Conservation (phyloP, 768 basidiomycete genomes). For the Sutorius australiensis region DNA sequence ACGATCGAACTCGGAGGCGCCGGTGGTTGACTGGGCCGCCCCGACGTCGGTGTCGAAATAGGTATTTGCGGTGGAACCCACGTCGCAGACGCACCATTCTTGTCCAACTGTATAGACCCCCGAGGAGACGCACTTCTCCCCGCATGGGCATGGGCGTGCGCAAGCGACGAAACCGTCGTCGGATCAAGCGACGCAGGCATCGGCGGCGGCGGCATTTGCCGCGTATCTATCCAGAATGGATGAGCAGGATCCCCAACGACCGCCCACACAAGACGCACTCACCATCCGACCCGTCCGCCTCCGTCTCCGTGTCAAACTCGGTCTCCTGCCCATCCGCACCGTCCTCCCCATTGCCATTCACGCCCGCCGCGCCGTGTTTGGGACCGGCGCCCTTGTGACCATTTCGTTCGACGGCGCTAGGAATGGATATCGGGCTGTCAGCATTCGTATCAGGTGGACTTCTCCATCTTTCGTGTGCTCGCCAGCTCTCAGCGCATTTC, state of each 20-base stretch:
- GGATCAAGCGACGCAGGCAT: conserved; percentile 44
- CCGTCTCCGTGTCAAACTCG: conserved; percentile 32
- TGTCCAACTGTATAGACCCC: conserved; percentile 11
- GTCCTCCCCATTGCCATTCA: conserved; percentile 12
- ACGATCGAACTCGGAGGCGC: not conserved
- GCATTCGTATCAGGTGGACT: conserved; percentile 16
- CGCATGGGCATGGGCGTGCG: conserved; percentile 16
- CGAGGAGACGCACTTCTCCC: conserved; percentile 21
- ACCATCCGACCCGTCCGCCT: conserved; percentile 25
- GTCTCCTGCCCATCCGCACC: conserved; percentile 26
- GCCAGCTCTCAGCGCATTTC: conserved; percentile 6
- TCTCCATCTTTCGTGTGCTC: conserved; percentile 20
- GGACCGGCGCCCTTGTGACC: not conserved
- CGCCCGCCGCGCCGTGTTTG: not conserved
- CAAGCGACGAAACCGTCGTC: conserved; percentile 34
- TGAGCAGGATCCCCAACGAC: not conserved
- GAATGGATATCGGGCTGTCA: conserved; percentile 19
- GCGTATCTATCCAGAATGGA: conserved; percentile 28
- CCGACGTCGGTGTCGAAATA: not conserved
- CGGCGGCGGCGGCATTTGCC: conserved; percentile 50
- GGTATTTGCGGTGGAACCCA: conserved; percentile 9
- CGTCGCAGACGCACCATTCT: conserved; percentile 10
- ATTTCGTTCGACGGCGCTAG: conserved; percentile 5
- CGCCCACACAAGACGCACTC: conserved; percentile 5
- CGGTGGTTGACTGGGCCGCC: conserved; percentile 6